A percentile compares a stretch with the other conserved stretches of the same genome.
Evolutionary conservation across 23 red algal genomes (phyloP).

Genomic region (Gracilaria gracilis): DNA sequence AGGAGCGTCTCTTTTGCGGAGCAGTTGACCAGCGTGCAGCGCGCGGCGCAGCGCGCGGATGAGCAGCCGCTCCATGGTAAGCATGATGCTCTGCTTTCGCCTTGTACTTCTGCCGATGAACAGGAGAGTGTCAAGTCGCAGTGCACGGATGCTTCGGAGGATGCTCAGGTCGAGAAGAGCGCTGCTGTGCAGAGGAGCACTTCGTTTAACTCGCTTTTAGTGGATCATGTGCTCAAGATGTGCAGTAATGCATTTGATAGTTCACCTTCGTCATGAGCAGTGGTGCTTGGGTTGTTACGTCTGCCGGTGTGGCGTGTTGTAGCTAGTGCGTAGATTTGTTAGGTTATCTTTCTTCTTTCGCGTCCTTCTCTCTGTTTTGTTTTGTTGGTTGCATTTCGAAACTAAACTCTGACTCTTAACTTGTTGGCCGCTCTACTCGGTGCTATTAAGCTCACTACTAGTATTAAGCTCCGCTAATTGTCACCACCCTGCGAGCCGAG

Average conservation of each 20-base stretch:
- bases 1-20: constrained; percentile 29
- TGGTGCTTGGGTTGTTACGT: background rate
- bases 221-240: background rate
- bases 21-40: background rate
- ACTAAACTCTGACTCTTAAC: constrained; percentile 16
- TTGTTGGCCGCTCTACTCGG: background rate
- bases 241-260: background rate
- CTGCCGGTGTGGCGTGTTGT: background rate
- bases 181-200: background rate
- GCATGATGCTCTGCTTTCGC: constrained; percentile 19
- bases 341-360: background rate
- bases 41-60: background rate
- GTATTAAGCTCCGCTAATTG: too few species aligned
- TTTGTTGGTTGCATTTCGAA: background rate
- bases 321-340: background rate
- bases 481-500: too few species aligned
- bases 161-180: background rate
- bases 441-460: background rate
- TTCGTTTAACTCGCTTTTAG: constrained; percentile 20
- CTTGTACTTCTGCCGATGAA: constrained; percentile 17
- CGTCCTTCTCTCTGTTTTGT: background rate
- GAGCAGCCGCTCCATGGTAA: background rate
- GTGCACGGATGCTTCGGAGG: background rate
- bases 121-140: background rate
- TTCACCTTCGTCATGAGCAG: background rate